A percentile compares a stretch with the other conserved stretches of the same genome.
Evolutionary conservation across 306 rosid species (phyloP).

Genomic region (Sophora flavescens): DNA sequence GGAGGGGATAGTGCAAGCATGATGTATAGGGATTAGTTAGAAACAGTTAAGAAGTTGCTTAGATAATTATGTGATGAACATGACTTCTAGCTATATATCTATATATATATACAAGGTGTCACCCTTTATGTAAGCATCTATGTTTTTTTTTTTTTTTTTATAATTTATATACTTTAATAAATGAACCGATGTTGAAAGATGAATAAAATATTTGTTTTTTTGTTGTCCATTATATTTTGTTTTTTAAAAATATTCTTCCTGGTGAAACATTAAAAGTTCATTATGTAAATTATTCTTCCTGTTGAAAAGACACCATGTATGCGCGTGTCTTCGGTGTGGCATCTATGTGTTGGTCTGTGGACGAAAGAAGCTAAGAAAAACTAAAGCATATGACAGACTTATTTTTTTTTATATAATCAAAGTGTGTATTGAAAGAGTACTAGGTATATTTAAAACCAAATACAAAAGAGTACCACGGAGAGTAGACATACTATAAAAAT

Average conservation of each 20-base stretch:
- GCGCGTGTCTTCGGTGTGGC: constrained; percentile 46
- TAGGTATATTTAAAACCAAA: no score
- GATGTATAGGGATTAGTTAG: constrained; percentile 13
- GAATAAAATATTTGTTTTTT: not conserved
- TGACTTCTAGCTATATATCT: not conserved
- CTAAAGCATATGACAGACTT: not conserved
- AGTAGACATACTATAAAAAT: no score
- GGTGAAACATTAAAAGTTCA: not conserved
- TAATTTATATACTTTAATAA: not conserved
- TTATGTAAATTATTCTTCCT: not conserved
- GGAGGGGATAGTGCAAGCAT: constrained; percentile 53
- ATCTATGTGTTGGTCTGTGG: constrained; percentile 7
- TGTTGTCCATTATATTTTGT: not conserved
- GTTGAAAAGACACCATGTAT: not conserved
- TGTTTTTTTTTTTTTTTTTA: no score
- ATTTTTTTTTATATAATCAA: no score
- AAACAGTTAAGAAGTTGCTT: constrained; percentile 7
- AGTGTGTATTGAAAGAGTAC: no score
- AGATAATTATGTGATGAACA: not conserved
- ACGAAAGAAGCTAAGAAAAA: not conserved
- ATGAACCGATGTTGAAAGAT: not conserved
- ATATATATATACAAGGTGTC: not conserved
- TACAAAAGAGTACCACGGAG: no score
- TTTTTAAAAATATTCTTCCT: not conserved
- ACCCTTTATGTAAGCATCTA: constrained; percentile 33